Evolutionary conservation across 2,329 filamentous ascomycete species (phyloP), one percentile per base, ranked within the genome.

Genomic region (Exophiala sp.): DNA sequence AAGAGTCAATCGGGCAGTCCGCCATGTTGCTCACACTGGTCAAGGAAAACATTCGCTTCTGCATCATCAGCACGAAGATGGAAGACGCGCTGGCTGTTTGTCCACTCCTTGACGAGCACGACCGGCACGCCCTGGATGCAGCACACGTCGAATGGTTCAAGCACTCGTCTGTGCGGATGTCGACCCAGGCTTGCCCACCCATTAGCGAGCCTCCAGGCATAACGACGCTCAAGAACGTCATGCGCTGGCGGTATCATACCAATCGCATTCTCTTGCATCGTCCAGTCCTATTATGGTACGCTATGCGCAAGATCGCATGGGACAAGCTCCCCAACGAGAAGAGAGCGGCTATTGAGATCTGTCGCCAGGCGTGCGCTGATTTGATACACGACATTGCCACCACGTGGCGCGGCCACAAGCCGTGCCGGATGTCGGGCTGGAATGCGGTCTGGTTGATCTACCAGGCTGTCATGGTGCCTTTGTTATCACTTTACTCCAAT

Each of bases 181-280:
- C 11, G 16, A 24, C 18, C 40, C 21, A 80, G 75, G 9, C 84
- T 89, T 52, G 81, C 85, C 8, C 86, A 11, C 36, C 51, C n/a
- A 21, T n/a, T 24, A 44, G 0, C n/a, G 58, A 57, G 20, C 45
- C 53, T 4, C 53, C 56, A 24, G 60, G 60, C 5, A 24, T 61
- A 11, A 54, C 58, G 2, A 48, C 55, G 4, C 38, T 58, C 41
- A 60, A 59, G 44, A 62, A 62, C 59, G 81, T 91, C 62, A 89
- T 91, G 85, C 87, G 88, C 68, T 91, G 88, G 88, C 81, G 88
- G 11, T 91, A 88, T 66, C 84, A 88, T 65, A 90, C 89, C 63
- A 78, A 90, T 43, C 84, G 87, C 43, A 86, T 91, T 71, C 78
- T 91, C 1, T 80, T 91, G 18, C 85, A 91, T 68, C 79, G 88